Evolutionary conservation across 768 basidiomycete genomes (phyloP), one percentile per base, ranked within the genome.

Genomic region (Pholiota microspora): DNA sequence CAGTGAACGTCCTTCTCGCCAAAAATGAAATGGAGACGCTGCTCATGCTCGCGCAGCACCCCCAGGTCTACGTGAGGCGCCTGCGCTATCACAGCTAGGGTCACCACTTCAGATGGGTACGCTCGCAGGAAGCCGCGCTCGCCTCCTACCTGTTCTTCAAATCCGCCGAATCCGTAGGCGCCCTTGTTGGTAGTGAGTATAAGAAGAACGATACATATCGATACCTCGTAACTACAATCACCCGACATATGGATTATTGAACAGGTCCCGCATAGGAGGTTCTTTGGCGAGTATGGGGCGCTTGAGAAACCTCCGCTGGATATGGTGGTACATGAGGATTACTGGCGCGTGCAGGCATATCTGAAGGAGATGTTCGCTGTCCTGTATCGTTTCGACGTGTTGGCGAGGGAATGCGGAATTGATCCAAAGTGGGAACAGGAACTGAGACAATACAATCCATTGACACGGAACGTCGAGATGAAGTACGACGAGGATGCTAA

Each of bases 131-230:
- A 27, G 54, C 62, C 12, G 71, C 73, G 1, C 57, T 74, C 2
- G 48, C 49, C 2, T 59, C 64, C 0, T 78, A 76, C 59, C 52
- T 76, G 1, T 69, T 71, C 47, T 69, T 75, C 64, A 77, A 76
- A 36, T 24, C 70, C 7, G 65, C 66, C 15, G 64, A 68, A 13
- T 70, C 69, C 1, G 62, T 64, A 5, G 66, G 63, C 7, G 50
- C 63, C 18, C 51, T 73, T 5, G 62, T 62, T 8, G 60, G 60
- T 8, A 69, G 69, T 0, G 52, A 59, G 18, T 74, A 74, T 38
- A 61, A 60, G 4, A 49, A 60, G 12, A 60, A 60, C 51, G 18
- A 40, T 0, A 50, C 56, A 12, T 73, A 70, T 51, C 6, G 18
- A 2, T 5, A n/a, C 18, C 58, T 71, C 12, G n/a, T 70, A 7